Conservation (phyloP, 2,329 filamentous ascomycete species). For the Pyrenochaeta sp. region DNA sequence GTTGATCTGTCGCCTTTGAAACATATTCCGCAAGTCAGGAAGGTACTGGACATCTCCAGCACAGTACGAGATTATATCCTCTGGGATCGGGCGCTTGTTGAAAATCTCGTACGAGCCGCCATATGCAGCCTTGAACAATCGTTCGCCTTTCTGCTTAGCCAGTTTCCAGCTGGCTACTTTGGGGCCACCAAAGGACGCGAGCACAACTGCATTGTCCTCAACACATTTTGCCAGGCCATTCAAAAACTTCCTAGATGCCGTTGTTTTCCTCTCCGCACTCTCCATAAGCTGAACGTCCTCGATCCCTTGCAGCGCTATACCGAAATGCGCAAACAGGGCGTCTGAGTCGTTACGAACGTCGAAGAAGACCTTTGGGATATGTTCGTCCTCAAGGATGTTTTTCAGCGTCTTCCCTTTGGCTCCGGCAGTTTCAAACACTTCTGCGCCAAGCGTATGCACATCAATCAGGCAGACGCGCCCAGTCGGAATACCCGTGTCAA, state of each 20-base stretch:
- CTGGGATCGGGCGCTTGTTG: slow-evolving; percentile 32
- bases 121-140: slow-evolving; percentile 27
- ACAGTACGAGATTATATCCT: slow-evolving; percentile 37
- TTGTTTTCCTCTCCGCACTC: slow-evolving; percentile 3
- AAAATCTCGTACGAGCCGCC: slow-evolving; percentile 40
- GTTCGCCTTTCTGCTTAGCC: slow-evolving; percentile 27
- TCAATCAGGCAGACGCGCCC: slow-evolving; percentile 35
- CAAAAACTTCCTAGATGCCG: neutral
- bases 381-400: slow-evolving; percentile 25
- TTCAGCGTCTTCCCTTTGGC: neutral
- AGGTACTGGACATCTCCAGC: slow-evolving; percentile 29
- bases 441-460: slow-evolving; percentile 27
- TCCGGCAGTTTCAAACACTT: slow-evolving; percentile 31
- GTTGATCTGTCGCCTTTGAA: too few species aligned
- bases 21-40: slow-evolving; percentile 15
- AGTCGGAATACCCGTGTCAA: neutral
- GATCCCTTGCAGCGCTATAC: slow-evolving; percentile 3
- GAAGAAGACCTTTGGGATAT: slow-evolving; percentile 39
- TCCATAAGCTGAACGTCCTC: slow-evolving; percentile 13
- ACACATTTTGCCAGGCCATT: neutral
- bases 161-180: slow-evolving; percentile 13
- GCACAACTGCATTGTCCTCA: neutral
- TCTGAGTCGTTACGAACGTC: slow-evolving; percentile 39
- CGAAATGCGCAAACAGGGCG: slow-evolving; percentile 27
- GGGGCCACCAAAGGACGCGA: too few species aligned